Percentiles rank a stretch among this genome's conserved stretches.
Conservation (phyloP, 768 basidiomycete species). For the Suillus clintonianus region DNA sequence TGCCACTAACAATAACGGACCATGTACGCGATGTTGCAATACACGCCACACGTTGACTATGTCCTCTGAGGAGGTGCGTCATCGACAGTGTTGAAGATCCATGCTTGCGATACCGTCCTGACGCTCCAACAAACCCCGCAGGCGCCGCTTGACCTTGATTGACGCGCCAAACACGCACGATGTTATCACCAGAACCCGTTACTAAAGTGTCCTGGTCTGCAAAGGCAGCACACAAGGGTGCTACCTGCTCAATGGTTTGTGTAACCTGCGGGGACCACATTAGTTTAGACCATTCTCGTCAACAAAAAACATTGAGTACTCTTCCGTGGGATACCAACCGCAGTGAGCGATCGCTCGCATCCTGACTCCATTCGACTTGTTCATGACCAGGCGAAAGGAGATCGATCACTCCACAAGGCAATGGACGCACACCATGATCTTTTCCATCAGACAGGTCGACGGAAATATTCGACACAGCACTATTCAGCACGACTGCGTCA, state of each 20-base stretch:
- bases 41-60: constrained; percentile 65
- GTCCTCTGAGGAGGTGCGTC: constrained; percentile 80
- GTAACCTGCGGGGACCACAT: constrained; percentile 48
- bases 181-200: constrained; percentile 79
- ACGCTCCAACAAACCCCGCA: constrained; percentile 23
- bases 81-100: constrained; percentile 39
- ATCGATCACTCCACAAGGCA: constrained; percentile 56
- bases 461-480: constrained; percentile 43
- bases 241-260: constrained; percentile 76
- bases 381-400: constrained; percentile 66
- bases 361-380: constrained; percentile 65
- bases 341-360: constrained; percentile 47
- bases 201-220: constrained; percentile 73
- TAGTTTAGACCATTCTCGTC: not conserved
- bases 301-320: constrained; percentile 34
- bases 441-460: constrained; percentile 44
- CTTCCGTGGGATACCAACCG: constrained; percentile 64
- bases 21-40: constrained; percentile 77
- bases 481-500: constrained; percentile 42
- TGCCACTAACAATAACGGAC: constrained; percentile 83
- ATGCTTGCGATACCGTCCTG: constrained; percentile 19
- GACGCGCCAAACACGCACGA: constrained; percentile 82
- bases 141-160: constrained; percentile 33
- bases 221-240: constrained; percentile 74
- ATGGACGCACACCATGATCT: constrained; percentile 63